These are phyloP conservation scores for Rhododendron simsii DNA, from an alignment of 148 eudicot genomes.

Conservation along the genomic window DNA sequence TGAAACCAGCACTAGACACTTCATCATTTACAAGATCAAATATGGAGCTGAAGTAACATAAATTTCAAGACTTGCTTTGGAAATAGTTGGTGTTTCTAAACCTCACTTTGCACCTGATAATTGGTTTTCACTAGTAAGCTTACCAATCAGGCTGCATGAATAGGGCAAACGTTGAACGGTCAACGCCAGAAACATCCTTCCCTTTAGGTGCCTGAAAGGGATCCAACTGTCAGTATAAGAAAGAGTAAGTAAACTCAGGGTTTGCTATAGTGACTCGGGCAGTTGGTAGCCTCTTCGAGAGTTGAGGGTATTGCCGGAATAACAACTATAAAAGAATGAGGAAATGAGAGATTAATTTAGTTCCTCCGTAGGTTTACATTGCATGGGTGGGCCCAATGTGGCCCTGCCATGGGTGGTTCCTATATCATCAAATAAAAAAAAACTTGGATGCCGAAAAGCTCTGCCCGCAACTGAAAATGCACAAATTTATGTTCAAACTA, in stretches of 20 bases:
- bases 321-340: background rate
- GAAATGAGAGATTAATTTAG: background rate
- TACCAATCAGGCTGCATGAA: constrained; percentile 99
- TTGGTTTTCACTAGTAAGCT: constrained; percentile 1
- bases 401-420: no score
- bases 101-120: background rate
- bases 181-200: constrained; percentile 60
- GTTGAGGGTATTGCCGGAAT: background rate
- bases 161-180: constrained; percentile 89
- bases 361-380: no score
- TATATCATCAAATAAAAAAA: no score
- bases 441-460: background rate
- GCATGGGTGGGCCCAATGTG: no score
- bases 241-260: background rate
- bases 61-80: background rate
- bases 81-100: background rate
- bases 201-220: constrained; percentile 66
- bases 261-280: background rate
- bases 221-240: background rate
- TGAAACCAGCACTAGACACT: background rate
- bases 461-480: background rate
- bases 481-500: background rate
- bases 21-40: background rate
- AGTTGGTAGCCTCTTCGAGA: background rate
- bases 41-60: background rate